Evolutionary conservation across 2,329 filamentous ascomycete genomes (phyloP).

Genomic region (Stemphylium lycopersici): DNA sequence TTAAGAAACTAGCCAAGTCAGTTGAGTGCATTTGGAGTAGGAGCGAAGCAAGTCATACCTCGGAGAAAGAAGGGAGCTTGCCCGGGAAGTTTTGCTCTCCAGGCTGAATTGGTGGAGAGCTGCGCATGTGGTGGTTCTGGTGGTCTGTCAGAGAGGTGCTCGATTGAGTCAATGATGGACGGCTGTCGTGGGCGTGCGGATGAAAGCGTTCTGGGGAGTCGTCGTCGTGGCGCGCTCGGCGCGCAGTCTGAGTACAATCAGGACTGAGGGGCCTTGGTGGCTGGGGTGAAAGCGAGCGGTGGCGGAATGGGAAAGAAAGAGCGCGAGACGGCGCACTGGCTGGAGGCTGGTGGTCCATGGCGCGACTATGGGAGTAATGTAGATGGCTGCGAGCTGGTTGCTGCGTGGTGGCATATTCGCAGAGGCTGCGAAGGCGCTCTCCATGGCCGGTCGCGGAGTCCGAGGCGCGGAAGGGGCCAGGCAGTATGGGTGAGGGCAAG

Average conservation of each 20-base stretch:
- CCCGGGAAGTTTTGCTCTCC: conserved; percentile 35
- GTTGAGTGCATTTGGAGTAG: neutral
- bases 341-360: neutral
- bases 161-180: neutral
- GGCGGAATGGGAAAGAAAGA: neutral
- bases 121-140: conserved; percentile 38
- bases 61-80: conserved; percentile 40
- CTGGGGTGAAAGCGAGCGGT: neutral
- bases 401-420: neutral
- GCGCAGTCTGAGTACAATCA: neutral
- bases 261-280: neutral
- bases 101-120: conserved; percentile 44
- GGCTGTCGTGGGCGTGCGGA: neutral
- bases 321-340: neutral
- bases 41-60: conserved; percentile 27
- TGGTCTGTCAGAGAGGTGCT: conserved; percentile 16
- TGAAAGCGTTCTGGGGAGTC: neutral
- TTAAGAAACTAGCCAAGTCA: conserved; percentile 33
- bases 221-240: neutral
- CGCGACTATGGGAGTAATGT: neutral
- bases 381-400: neutral
- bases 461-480: conserved; percentile 4
- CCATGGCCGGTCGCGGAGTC: neutral
- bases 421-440: neutral
- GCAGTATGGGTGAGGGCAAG: neutral